A percentile compares a stretch with the other conserved stretches of the same genome.
Conservation (phyloP, 2,329 filamentous ascomycete genomes). For the Colletotrichum lini region DNA sequence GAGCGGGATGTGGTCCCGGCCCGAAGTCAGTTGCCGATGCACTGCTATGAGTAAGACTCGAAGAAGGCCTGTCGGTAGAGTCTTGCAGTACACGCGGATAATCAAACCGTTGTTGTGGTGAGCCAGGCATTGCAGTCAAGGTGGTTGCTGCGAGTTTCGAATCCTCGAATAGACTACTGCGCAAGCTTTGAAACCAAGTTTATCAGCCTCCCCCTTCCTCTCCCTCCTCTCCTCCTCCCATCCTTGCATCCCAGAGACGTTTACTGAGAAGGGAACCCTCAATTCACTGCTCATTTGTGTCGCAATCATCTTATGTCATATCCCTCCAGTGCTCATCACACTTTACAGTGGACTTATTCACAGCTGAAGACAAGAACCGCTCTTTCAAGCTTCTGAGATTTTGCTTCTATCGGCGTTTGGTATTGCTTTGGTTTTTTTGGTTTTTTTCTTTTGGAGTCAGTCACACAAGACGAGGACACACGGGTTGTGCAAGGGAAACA, state of each 20-base stretch:
- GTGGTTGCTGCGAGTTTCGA: background rate
- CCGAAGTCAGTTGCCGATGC: constrained; percentile 1
- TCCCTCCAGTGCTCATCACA: constrained; percentile 53
- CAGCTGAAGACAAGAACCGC: too few relatives aligned
- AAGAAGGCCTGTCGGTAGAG: too few relatives aligned
- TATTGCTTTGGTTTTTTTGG: background rate
- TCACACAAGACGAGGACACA: background rate
- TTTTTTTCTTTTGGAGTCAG: background rate
- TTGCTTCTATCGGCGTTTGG: constrained; percentile 12
- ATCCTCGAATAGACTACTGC: background rate
- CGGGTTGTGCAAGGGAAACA: background rate
- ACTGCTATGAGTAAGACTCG: background rate
- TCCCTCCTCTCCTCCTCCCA: constrained; percentile 52
- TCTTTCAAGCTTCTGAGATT: too few relatives aligned
- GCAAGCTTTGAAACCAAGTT: too few relatives aligned
- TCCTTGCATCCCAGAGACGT: constrained; percentile 52
- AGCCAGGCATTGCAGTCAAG: background rate
- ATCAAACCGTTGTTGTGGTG: background rate
- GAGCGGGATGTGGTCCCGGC: background rate
- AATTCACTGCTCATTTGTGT: too few relatives aligned
- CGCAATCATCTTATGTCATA: too few relatives aligned
- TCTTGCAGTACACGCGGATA: background rate
- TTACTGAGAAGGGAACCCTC: too few relatives aligned
- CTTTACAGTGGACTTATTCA: constrained; percentile 38
- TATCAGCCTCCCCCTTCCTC: too few relatives aligned